Percentiles rank a stretch among this genome's conserved stretches.
phyloP scores from a whole-genome alignment of 352 stramenopile species.

The Phytopythium litorale region DNA sequence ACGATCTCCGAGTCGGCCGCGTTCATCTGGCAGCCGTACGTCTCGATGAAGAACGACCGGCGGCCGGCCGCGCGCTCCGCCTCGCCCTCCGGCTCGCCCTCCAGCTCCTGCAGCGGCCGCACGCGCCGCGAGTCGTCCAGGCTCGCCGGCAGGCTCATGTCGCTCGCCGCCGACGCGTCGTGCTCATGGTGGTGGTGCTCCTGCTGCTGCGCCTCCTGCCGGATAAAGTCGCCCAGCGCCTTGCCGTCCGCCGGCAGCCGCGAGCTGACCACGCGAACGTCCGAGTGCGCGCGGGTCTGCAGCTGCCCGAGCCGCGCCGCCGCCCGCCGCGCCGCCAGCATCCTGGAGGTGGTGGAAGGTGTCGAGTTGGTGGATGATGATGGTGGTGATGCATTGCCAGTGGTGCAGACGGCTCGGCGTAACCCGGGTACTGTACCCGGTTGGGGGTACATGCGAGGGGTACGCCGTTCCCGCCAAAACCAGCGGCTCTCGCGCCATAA shows the following conservation, averaged over 20 bases:
- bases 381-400: no score
- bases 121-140: constrained; percentile 14
- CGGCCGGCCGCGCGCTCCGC: not conserved
- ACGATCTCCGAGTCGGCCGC: constrained; percentile 98
- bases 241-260: constrained; percentile 40
- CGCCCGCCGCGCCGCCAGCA: constrained; percentile 4
- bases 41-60: constrained; percentile 87
- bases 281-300: constrained; percentile 28
- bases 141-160: constrained; percentile 71
- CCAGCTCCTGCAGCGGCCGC: constrained; percentile 54
- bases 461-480: constrained; percentile 9
- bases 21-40: constrained; percentile 99
- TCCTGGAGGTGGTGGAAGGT: not conserved
- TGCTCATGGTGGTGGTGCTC: constrained; percentile 17
- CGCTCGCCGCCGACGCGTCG: constrained; percentile 40
- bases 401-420: no score
- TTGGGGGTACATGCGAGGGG: no score
- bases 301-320: constrained; percentile 6
- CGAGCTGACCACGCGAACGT: constrained; percentile 36
- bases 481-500: not conserved
- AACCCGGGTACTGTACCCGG: no score
- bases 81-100: constrained; percentile 16
- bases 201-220: constrained; percentile 21
- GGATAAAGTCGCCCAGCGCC: constrained; percentile 71
- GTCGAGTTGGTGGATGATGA: not conserved